Percentiles rank a stretch among this genome's conserved stretches.
Conservation (phyloP, 164 flowering plant genomes). For the Euptelea pleiosperma region DNA sequence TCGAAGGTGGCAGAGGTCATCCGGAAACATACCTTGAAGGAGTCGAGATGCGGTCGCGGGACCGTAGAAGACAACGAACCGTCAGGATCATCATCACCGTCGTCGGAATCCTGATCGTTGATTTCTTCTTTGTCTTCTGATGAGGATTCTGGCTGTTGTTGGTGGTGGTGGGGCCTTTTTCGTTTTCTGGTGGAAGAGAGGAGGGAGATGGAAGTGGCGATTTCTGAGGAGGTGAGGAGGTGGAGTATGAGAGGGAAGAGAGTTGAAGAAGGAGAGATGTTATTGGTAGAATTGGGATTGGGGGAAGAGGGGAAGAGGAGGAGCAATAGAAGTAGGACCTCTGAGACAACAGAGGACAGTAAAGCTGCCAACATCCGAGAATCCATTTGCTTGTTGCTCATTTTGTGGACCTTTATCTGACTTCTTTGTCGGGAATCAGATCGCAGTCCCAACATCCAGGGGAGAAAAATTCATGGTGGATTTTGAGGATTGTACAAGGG, state of each 20-base stretch:
- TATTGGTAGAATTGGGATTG: neutral
- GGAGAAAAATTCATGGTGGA: too few relatives aligned
- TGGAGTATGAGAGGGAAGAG: conserved; percentile 35
- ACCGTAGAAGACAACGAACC: neutral
- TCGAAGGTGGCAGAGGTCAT: conserved; percentile 70
- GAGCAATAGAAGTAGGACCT: conserved; percentile 34
- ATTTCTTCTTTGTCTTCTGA: conserved; percentile 10
- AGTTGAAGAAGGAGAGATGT: conserved; percentile 12
- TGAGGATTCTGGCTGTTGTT: neutral
- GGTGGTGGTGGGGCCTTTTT: conserved; percentile 26
- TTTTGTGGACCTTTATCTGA: neutral
- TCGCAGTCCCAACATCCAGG: neutral
- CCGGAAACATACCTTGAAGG: conserved; percentile 45
- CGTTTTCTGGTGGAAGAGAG: conserved; percentile 36
- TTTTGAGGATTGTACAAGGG: too few relatives aligned
- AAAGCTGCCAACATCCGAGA: conserved; percentile 45
- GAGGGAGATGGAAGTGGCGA: conserved; percentile 36
- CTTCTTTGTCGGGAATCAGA: neutral
- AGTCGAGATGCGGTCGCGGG: conserved; percentile 35
- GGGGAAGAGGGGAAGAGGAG: conserved; percentile 23
- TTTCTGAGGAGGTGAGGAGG: conserved; percentile 34
- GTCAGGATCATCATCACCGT: conserved; percentile 3
- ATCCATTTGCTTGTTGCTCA: conserved; percentile 32
- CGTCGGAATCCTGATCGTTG: too few relatives aligned
- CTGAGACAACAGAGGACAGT: conserved; percentile 47